Percentiles rank a stretch among this genome's conserved stretches.
Evolutionary conservation across 2,329 filamentous ascomycete species (phyloP).

Genomic region (Trichoderma aggressivum): DNA sequence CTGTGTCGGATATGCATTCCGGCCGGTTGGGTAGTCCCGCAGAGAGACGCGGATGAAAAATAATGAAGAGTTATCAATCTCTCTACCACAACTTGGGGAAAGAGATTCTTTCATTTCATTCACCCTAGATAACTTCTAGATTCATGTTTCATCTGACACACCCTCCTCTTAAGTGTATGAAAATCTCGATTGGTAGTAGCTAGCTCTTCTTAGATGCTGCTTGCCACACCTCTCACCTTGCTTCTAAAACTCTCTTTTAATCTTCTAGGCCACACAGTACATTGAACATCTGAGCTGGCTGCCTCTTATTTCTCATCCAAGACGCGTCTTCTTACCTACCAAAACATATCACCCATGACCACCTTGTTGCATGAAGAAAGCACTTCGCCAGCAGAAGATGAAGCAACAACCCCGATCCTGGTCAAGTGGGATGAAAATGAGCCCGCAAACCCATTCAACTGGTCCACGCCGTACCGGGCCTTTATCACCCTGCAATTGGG

Average conservation of each 20-base stretch:
- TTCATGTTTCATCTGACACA: neutral
- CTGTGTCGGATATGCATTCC: neutral
- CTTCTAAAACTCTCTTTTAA: neutral
- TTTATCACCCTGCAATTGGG: neutral
- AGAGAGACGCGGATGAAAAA: neutral
- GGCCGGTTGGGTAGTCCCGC: neutral
- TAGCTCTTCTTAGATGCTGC: neutral
- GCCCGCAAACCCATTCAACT: neutral
- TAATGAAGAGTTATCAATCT: neutral
- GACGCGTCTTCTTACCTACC: neutral
- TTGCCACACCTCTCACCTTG: neutral
- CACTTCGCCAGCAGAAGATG: neutral
- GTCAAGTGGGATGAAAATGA: conserved; percentile 6
- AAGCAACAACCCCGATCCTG: neutral
- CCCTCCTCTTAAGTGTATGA: neutral
- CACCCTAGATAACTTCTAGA: neutral
- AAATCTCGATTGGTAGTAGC: neutral
- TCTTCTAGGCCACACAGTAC: neutral
- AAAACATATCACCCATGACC: neutral
- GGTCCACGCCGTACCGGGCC: neutral
- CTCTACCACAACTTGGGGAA: neutral
- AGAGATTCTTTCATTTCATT: neutral
- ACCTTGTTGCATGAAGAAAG: neutral
- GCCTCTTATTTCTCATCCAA: neutral
- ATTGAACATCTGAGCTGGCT: neutral